These are phyloP conservation scores for Dendrothele bispora DNA, from an alignment of 768 basidiomycete genomes.

Conservation along the genomic window DNA sequence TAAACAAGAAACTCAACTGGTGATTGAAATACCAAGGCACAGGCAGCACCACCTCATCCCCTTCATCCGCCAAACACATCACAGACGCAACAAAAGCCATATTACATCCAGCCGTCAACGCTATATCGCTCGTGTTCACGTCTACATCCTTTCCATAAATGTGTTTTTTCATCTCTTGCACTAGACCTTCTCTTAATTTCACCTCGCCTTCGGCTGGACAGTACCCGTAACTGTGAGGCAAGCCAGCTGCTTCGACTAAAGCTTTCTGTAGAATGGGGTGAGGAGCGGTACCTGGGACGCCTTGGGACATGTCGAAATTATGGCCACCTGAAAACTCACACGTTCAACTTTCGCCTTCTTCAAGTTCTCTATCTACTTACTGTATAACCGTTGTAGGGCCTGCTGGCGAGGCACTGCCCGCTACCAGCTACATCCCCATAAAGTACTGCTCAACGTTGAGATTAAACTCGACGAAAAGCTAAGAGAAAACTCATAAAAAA, in stretches of 20 bases:
- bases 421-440: too few species aligned
- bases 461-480: too few species aligned
- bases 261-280: constrained; percentile 49
- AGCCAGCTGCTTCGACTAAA: constrained; percentile 43
- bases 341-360: constrained; percentile 62
- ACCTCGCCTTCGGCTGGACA: constrained; percentile 59
- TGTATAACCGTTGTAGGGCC: too few species aligned
- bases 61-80: constrained; percentile 65
- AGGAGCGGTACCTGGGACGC: constrained; percentile 70
- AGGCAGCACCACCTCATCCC: constrained; percentile 72
- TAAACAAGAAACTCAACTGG: constrained; percentile 46
- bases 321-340: not conserved
- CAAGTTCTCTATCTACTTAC: too few species aligned
- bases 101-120: constrained; percentile 71
- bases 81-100: constrained; percentile 64
- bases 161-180: constrained; percentile 53
- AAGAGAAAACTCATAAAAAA: too few species aligned
- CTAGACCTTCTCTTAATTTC: constrained; percentile 48
- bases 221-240: constrained; percentile 52
- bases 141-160: constrained; percentile 55
- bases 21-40: constrained; percentile 74
- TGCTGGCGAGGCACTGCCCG: too few species aligned
- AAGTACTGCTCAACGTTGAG: too few species aligned
- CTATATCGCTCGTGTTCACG: constrained; percentile 56
- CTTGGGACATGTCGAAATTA: constrained; percentile 57